A percentile compares a stretch with the other conserved stretches of the same genome.
These are phyloP conservation scores for Hygrophorus russula DNA, from an alignment of 768 basidiomycete genomes.

Conservation along the genomic window DNA sequence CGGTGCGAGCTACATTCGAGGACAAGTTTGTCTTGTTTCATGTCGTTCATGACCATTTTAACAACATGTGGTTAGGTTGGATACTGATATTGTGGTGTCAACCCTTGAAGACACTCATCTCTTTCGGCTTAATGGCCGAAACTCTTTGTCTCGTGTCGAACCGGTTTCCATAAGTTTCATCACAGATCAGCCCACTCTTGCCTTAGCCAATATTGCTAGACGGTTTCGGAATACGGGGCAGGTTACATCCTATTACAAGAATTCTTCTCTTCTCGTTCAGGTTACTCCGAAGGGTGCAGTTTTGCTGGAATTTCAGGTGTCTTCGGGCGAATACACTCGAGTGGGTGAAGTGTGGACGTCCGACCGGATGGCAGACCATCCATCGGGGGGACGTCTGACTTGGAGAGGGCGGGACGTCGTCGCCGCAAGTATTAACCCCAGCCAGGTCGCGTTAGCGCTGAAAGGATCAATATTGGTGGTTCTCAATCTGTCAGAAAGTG, in stretches of 20 bases:
- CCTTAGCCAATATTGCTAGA: slow-evolving; percentile 44
- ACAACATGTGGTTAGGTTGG: slow-evolving; percentile 22
- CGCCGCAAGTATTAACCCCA: slow-evolving; percentile 57
- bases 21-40: slow-evolving; percentile 25
- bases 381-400: not conserved
- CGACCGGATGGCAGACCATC: slow-evolving; percentile 4
- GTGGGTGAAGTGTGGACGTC: slow-evolving; percentile 27
- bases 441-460: slow-evolving; percentile 55
- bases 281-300: slow-evolving; percentile 49
- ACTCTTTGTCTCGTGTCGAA: slow-evolving; percentile 30
- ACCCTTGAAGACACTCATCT: slow-evolving; percentile 44
- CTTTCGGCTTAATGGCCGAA: slow-evolving; percentile 37
- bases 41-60: not conserved
- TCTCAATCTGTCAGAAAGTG: slow-evolving; percentile 35
- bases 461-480: slow-evolving; percentile 39
- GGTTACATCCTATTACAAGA: slow-evolving; percentile 17
- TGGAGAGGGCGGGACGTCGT: slow-evolving; percentile 37
- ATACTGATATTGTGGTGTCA: slow-evolving; percentile 50
- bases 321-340: slow-evolving; percentile 28
- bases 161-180: slow-evolving; percentile 31
- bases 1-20: slow-evolving; percentile 35
- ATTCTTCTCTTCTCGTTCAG: slow-evolving; percentile 57
- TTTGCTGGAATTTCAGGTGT: slow-evolving; percentile 45
- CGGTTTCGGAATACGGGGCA: slow-evolving; percentile 19
- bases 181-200: slow-evolving; percentile 44